A percentile compares a stretch with the other conserved stretches of the same genome.
Conservation (phyloP, 805 yeast genomes). For the Sungouiella thailandica region DNA sequence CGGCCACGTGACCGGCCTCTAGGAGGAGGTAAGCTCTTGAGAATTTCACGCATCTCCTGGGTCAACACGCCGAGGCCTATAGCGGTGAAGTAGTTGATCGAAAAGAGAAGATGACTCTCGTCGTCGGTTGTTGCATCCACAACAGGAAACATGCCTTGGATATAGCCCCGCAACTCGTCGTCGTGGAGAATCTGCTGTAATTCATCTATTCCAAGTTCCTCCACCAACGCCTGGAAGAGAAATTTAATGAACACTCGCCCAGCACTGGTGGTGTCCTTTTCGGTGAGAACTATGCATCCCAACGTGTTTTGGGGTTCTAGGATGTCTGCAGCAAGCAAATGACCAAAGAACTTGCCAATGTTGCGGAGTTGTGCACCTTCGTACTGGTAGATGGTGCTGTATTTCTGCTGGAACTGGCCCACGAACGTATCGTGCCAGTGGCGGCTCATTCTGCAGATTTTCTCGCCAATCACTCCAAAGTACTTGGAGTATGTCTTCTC, state of each 20-base stretch:
- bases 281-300: conserved; percentile 54
- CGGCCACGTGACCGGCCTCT: conserved; percentile 16
- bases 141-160: conserved; percentile 63
- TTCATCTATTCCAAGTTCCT: conserved; percentile 60
- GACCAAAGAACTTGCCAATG: conserved; percentile 83
- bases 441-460: conserved; percentile 46
- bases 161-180: conserved; percentile 42
- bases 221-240: conserved; percentile 71
- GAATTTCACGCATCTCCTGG: conserved; percentile 66
- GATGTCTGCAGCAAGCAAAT: conserved; percentile 64
- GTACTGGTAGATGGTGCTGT: conserved; percentile 54
- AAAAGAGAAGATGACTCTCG: conserved; percentile 58
- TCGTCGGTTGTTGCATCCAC: conserved; percentile 25
- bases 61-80: conserved; percentile 83
- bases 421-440: conserved; percentile 58
- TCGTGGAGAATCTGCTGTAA: conserved; percentile 49
- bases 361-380: conserved; percentile 74
- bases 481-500: conserved; percentile 83
- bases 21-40: conserved; percentile 29
- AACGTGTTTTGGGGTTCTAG: conserved; percentile 58
- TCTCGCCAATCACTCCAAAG: conserved; percentile 73
- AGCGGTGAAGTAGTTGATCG: conserved; percentile 90
- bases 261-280: conserved; percentile 71
- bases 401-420: conserved; percentile 50
- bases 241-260: conserved; percentile 78